Conservation (phyloP, 257 asterid genomes). For the Solanum habrochaites region DNA sequence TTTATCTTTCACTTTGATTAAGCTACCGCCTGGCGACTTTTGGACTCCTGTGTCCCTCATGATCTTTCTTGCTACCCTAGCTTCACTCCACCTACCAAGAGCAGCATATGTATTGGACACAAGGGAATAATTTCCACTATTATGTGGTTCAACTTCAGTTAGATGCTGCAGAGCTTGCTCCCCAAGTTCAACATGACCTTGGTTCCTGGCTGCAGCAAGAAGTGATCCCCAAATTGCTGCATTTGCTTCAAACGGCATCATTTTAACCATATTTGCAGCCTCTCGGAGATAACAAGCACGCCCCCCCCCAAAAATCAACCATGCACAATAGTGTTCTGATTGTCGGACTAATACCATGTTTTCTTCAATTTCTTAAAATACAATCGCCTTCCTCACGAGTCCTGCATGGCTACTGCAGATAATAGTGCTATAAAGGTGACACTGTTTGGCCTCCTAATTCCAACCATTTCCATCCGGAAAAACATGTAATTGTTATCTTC, state of each 20-base stretch:
- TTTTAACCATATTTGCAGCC: not conserved
- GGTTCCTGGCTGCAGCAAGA: constrained; percentile 9
- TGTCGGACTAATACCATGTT: constrained; percentile 2
- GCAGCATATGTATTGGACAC: constrained; percentile 1
- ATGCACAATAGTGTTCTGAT: constrained; percentile 11
- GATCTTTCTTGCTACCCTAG: not conserved
- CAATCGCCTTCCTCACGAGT: not conserved
- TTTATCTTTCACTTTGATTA: not conserved
- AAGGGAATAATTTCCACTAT: constrained; percentile 12
- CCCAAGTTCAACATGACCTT: constrained; percentile 3
- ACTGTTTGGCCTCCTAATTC: not conserved
- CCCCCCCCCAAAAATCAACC: constrained; percentile 5
- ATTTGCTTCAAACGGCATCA: constrained; percentile 7
- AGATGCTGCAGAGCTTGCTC: constrained; percentile 1
- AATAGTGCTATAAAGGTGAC: constrained; percentile 1
- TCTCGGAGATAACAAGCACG: constrained; percentile 4
- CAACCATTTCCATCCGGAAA: constrained; percentile 1
- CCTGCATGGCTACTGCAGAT: constrained; percentile 7
- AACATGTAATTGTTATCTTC: not conserved
- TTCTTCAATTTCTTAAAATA: not conserved
- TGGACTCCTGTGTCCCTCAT: constrained; percentile 1
- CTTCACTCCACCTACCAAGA: constrained; percentile 8
- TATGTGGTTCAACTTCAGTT: not conserved
- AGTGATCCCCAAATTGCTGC: constrained; percentile 9
- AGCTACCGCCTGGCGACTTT: constrained; percentile 4